These are phyloP conservation scores for Cladosporium colombiae DNA, from an alignment of 2,329 filamentous ascomycete species.

Conservation along the genomic window DNA sequence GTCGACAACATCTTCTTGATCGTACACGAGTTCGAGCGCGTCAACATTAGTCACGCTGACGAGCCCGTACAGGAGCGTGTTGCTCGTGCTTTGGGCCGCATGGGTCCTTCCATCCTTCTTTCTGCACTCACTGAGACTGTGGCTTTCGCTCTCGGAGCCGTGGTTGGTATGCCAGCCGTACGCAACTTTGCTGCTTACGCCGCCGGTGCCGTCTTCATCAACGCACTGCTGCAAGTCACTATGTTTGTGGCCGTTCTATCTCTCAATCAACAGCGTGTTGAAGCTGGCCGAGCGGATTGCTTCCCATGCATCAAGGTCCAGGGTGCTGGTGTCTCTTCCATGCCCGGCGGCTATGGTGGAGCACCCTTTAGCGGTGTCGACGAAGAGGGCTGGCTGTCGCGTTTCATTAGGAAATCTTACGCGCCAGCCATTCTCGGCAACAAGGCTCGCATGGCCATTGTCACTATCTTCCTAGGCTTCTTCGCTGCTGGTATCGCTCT, in stretches of 20 bases:
- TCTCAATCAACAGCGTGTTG: conserved; percentile 87
- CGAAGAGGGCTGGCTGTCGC: conserved; percentile 80
- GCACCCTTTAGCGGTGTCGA: conserved; percentile 68
- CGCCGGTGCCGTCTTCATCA: conserved; percentile 93
- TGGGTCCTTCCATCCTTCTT: conserved; percentile 94
- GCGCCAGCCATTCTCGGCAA: conserved; percentile 78
- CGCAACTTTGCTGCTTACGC: conserved; percentile 97
- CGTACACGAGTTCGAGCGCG: conserved; percentile 94
- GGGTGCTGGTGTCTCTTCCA: conserved; percentile 66
- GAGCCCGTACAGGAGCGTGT: conserved; percentile 83
- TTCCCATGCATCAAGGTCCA: conserved; percentile 85
- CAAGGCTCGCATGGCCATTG: conserved; percentile 73
- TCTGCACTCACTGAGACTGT: conserved; percentile 94
- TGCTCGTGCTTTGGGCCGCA: conserved; percentile 84
- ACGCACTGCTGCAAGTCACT: conserved; percentile 93
- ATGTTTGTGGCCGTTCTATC: conserved; percentile 93
- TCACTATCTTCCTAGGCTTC: conserved; percentile 81
- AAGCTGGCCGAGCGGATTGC: conserved; percentile 85
- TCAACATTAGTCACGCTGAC: conserved; percentile 89
- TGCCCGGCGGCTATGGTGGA: conserved; percentile 61
- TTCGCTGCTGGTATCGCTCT: conserved; percentile 84
- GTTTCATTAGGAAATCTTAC: conserved; percentile 87
- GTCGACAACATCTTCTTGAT: conserved; percentile 99
- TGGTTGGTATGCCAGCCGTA: conserved; percentile 97
- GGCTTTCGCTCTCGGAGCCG: conserved; percentile 87